Base-by-base conservation (phyloP, 257 asterid species). In the Solanum clarkiae region DNA sequence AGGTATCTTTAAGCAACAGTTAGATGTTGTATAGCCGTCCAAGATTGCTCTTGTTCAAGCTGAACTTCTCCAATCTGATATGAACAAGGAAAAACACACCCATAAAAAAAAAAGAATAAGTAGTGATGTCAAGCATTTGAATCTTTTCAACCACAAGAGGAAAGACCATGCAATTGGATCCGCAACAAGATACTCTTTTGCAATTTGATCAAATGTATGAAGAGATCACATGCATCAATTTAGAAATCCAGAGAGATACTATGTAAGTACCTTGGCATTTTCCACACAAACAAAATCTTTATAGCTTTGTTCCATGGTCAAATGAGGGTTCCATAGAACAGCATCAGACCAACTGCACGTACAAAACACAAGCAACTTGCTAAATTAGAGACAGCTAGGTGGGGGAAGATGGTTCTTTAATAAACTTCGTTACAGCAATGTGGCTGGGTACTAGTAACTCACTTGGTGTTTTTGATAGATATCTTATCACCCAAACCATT, bases 271-370 rank as follows among this genome's bases (percentile, higher is more conserved):
- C 97, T 95, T 93, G 88, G 98, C 99, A 90, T 97, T 95, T 88
- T 97, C 99, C 12, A 97, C 98, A 32, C 98, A 97, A 71, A 95
- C 98, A 88, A 97, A 97, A 87, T 95, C 93, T 90, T 95, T 95
- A 79, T 95, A 97, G 84, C 96, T 91, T n/a, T 97, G 85, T 84
- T 94, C 96, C 97, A 97, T 95, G 1, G 97, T 94, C 82, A 94
- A 90, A 90, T 97, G 90, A 9, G 98, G 99, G 85, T 97, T 97
- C 99, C 99, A 97, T 80, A 97, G 86, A 83, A 97, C 99, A 83
- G 95, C 86, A 91, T 97, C 99, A 3, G 98, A 88, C 99, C 99
- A 97, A 88, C 99, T 97, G 90, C 85, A 77, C 4, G 5, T 51
- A 69, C 26, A 16, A 40, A 84, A 75, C 32, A 72, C 44, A 79